Evolutionary conservation across 345 rosid genomes (phyloP).

Genomic region (Gossypium turneri): DNA sequence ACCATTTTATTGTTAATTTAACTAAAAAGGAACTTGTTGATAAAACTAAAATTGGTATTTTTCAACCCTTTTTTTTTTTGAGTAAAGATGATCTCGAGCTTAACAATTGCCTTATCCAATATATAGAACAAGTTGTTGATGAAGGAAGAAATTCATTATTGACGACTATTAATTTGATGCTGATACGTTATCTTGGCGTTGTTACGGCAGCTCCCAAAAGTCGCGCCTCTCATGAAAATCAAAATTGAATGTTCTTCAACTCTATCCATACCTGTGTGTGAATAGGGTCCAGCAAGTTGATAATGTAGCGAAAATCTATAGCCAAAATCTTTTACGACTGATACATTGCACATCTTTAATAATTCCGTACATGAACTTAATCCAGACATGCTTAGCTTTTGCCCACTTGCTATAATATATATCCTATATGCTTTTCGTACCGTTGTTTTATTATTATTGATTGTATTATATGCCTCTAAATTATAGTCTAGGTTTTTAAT

Average conservation of each 20-base stretch:
- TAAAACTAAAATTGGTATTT: too few species aligned
- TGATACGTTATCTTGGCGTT: background rate
- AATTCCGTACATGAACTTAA: background rate
- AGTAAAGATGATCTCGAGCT: background rate
- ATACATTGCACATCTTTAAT: background rate
- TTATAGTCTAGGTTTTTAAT: too few species aligned
- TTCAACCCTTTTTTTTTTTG: too few species aligned
- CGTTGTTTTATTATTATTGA: too few species aligned
- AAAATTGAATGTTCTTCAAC: background rate
- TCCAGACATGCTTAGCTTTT: background rate
- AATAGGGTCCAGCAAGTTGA: background rate
- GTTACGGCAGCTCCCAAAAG: background rate
- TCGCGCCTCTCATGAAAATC: background rate
- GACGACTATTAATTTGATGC: background rate
- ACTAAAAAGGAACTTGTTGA: too few species aligned
- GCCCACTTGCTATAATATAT: background rate
- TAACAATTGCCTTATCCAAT: background rate
- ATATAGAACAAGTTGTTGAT: background rate
- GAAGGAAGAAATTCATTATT: background rate
- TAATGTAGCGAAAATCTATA: slow-evolving; percentile 1
- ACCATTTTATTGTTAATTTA: too few species aligned
- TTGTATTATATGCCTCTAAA: too few species aligned
- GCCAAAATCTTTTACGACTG: background rate
- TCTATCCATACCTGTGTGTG: background rate
- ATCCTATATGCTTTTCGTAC: background rate